phyloP scores from a whole-genome alignment of 1,284 basidiomycete genomes.

The Fomitopsis schrenkii region DNA sequence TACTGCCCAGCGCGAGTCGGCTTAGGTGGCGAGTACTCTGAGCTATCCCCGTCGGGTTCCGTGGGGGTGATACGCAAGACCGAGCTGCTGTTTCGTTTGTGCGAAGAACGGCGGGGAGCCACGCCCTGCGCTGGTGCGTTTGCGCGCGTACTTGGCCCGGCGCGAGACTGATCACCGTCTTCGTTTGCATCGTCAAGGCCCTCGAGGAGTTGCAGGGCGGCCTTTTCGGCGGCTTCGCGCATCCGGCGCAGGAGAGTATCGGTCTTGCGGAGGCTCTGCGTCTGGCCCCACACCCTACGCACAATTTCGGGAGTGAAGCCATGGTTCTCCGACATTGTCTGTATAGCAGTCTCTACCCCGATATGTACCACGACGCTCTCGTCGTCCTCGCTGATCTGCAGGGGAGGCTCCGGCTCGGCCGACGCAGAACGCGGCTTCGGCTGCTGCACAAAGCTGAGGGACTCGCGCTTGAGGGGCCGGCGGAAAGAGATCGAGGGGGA shows the following conservation, averaged over 20 bases:
- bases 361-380: constrained; percentile 9
- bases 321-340: constrained; percentile 21
- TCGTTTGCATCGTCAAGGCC: not conserved
- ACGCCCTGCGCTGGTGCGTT: not conserved
- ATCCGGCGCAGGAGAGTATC: constrained; percentile 16
- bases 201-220: constrained; percentile 4
- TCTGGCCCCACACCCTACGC: constrained; percentile 8
- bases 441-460: not conserved
- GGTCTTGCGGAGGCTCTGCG: constrained; percentile 13
- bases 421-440: not conserved
- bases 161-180: not conserved
- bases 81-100: not conserved
- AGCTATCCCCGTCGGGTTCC: not conserved
- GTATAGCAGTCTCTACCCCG: constrained; percentile 14
- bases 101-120: constrained; percentile 2
- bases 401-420: not conserved
- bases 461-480: not conserved
- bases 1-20: constrained; percentile 15
- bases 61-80: not conserved
- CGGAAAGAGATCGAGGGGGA: not conserved
- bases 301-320: constrained; percentile 18
- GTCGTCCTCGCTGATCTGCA: constrained; percentile 5
- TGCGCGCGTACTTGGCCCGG: not conserved
- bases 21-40: constrained; percentile 18
- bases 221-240: constrained; percentile 14